Conservation (phyloP, 1,284 basidiomycete species). For the Neonothopanus nambi region DNA sequence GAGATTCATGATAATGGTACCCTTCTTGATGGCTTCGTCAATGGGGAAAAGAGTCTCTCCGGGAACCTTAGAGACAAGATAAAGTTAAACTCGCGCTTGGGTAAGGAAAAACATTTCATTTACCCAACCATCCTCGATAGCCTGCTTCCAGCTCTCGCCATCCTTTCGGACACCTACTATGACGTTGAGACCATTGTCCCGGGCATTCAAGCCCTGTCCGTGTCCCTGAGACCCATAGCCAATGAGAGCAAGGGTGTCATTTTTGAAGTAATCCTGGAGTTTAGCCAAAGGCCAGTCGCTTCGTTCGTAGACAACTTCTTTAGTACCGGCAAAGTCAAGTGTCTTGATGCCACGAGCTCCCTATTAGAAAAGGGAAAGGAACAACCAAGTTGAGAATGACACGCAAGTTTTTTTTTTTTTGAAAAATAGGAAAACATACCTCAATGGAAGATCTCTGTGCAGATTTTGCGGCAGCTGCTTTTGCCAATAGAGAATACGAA, state of each 20-base stretch:
- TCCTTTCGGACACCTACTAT: conserved; percentile 98
- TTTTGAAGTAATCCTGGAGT: conserved; percentile 99
- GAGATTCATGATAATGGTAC: conserved; percentile 99
- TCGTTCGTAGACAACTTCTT: conserved; percentile 97
- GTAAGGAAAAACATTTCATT: conserved; percentile 24
- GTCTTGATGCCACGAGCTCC: conserved; percentile 87
- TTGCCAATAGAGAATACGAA: conserved; percentile 76
- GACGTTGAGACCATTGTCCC: conserved; percentile 98
- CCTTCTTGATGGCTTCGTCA: conserved; percentile 94
- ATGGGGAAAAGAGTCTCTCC: conserved; percentile 99
- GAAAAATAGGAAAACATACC: conserved; percentile 34
- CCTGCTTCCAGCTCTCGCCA: conserved; percentile 96
- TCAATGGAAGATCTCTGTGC: conserved; percentile 40
- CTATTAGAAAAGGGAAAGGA: conserved; percentile 26
- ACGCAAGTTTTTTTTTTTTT: too few relatives aligned
- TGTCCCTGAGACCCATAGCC: conserved; percentile 99
- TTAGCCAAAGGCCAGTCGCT: conserved; percentile 97
- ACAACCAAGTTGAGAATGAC: conserved; percentile 3
- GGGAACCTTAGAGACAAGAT: conserved; percentile 68
- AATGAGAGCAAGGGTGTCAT: conserved; percentile 98
- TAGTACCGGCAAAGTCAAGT: conserved; percentile 95
- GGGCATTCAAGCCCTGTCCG: conserved; percentile 97
- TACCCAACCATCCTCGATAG: conserved; percentile 96
- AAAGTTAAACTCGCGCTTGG: conserved; percentile 1
- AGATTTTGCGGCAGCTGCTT: conserved; percentile 42